Evolutionary conservation across 441 rosid genomes (phyloP).

Genomic region (Aquilaria agallochum): DNA sequence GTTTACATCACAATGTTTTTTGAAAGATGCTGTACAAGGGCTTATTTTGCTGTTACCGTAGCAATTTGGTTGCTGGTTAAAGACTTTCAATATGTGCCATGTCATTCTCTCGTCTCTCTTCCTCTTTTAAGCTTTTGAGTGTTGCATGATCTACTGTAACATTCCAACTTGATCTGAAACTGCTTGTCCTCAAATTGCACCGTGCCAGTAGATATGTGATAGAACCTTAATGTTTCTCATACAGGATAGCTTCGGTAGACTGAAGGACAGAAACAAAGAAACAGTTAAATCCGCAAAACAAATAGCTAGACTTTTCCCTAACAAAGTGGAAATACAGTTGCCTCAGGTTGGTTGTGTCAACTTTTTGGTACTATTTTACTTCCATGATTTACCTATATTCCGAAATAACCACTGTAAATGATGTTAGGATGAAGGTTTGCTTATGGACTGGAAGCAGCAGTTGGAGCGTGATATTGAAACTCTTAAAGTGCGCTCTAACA

Average conservation of each 20-base stretch:
- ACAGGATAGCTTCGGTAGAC: slow-evolving; percentile 89
- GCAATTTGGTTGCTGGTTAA: no score
- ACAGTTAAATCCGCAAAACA: slow-evolving; percentile 87
- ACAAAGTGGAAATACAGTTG: slow-evolving; percentile 81
- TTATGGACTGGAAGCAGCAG: slow-evolving; percentile 88
- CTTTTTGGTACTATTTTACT: background rate
- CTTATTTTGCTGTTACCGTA: no score
- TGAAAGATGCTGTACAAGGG: no score
- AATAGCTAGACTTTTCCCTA: slow-evolving; percentile 86
- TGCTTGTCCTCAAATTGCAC: no score
- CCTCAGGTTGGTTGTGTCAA: slow-evolving; percentile 60
- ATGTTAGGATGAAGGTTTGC: slow-evolving; percentile 76
- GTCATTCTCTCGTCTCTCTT: no score
- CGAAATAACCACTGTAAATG: slow-evolving; percentile 19
- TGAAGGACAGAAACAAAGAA: slow-evolving; percentile 93
- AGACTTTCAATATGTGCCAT: no score
- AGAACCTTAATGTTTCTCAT: slow-evolving; percentile 6
- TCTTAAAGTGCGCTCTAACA: slow-evolving; percentile 73
- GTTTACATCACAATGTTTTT: no score
- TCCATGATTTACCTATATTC: background rate
- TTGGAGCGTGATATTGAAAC: slow-evolving; percentile 87
- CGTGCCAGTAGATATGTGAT: no score
- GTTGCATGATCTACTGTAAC: no score
- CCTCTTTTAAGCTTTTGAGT: no score
- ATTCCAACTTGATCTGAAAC: no score